phyloP scores from a whole-genome alignment of 2,329 filamentous ascomycete genomes.

The Clathrospora elynae region DNA sequence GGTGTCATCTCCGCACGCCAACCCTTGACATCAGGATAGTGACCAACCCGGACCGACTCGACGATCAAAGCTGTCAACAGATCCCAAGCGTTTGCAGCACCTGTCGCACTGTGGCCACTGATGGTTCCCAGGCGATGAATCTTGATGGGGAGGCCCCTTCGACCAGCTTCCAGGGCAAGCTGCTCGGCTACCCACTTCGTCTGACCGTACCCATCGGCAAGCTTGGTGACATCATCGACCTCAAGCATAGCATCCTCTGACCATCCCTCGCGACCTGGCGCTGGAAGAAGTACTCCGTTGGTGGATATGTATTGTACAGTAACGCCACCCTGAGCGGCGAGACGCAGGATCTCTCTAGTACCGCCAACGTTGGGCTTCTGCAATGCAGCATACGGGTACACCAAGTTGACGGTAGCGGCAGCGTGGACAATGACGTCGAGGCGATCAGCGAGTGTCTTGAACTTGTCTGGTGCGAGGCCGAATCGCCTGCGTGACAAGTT shows the following conservation, averaged over 20 bases:
- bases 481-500: constrained; percentile 72
- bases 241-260: constrained; percentile 69
- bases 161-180: constrained; percentile 70
- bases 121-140: constrained; percentile 78
- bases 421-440: constrained; percentile 78
- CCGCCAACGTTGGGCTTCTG: constrained; percentile 77
- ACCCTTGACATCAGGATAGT: constrained; percentile 70
- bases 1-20: constrained; percentile 86
- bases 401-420: constrained; percentile 72
- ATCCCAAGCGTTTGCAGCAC: constrained; percentile 79
- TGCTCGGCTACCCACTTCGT: constrained; percentile 83
- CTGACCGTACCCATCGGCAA: constrained; percentile 76
- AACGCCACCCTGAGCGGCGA: constrained; percentile 69
- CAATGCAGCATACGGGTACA: constrained; percentile 80
- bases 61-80: constrained; percentile 76
- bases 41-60: constrained; percentile 75
- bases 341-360: constrained; percentile 74
- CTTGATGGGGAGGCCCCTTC: constrained; percentile 70
- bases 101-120: constrained; percentile 74
- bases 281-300: constrained; percentile 77
- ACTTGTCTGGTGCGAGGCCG: constrained; percentile 68
- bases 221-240: constrained; percentile 69
- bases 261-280: constrained; percentile 66
- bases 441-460: constrained; percentile 66
- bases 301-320: constrained; percentile 81